A percentile compares a stretch with the other conserved stretches of the same genome.
Evolutionary conservation across 495 filamentous ascomycete genomes (phyloP).

Genomic region (Friedmanniomyces endolithicus): DNA sequence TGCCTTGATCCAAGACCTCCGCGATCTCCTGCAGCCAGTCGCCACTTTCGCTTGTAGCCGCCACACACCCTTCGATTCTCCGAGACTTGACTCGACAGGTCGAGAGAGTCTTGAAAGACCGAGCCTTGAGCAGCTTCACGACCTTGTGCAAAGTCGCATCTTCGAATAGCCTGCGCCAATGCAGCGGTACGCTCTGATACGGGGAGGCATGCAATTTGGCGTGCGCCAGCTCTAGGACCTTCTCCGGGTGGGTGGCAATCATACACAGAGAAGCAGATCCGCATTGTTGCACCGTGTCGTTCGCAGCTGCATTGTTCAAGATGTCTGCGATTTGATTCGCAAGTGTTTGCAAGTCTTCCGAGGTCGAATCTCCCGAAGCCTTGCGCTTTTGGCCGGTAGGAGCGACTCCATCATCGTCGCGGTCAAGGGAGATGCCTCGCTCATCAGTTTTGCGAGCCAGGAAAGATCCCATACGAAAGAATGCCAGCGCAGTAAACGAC

Average conservation of each 20-base stretch:
- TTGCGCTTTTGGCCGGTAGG: too few relatives aligned
- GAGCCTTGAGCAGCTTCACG: neutral
- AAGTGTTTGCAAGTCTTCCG: neutral
- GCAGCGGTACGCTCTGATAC: constrained; percentile 15
- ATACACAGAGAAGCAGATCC: constrained; percentile 6
- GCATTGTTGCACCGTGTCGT: constrained; percentile 15
- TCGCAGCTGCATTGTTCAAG: neutral
- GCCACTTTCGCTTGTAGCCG: neutral
- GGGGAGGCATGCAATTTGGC: constrained; percentile 19
- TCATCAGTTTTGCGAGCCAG: too few relatives aligned
- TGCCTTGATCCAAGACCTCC: constrained; percentile 56
- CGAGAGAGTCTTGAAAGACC: neutral
- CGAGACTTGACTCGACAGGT: neutral
- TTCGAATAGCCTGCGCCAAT: constrained; percentile 21
- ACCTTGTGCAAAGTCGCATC: constrained; percentile 18
- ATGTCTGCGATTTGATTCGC: neutral
- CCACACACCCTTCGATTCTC: neutral
- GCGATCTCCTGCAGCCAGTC: constrained; percentile 40
- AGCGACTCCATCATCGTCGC: too few relatives aligned
- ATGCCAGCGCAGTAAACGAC: too few relatives aligned
- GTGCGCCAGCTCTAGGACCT: constrained; percentile 18
- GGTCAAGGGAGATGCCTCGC: too few relatives aligned
- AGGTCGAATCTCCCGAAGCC: too few relatives aligned
- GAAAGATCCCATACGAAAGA: too few relatives aligned
- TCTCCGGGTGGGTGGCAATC: constrained; percentile 7